These are phyloP conservation scores for Choiromyces venosus DNA, from an alignment of 495 filamentous ascomycete genomes.

Conservation along the genomic window DNA sequence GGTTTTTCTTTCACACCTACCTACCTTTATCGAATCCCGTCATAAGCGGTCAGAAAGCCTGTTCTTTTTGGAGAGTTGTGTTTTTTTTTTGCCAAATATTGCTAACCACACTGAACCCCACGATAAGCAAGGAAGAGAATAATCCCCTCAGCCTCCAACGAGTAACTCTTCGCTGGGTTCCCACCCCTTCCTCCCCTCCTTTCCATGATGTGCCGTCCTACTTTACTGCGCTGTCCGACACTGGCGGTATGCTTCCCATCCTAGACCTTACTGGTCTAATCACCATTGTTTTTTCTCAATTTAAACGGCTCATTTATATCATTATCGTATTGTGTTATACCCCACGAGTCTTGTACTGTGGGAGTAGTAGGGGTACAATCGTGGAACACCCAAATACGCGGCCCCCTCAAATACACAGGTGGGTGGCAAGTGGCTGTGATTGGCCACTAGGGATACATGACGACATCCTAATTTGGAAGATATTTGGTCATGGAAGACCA, in stretches of 20 bases:
- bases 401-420: no score
- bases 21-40: background rate
- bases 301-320: background rate
- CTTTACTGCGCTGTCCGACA: no score
- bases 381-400: no score
- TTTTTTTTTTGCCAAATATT: background rate
- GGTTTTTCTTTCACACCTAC: background rate
- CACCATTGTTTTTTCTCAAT: background rate
- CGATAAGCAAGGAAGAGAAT: background rate
- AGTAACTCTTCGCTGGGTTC: background rate
- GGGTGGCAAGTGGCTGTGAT: no score
- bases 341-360: background rate
- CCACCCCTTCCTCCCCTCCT: background rate
- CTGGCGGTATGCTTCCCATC: no score
- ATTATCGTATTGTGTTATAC: background rate
- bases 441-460: no score
- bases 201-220: background rate
- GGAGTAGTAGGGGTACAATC: no score
- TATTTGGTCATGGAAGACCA: no score
- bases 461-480: no score
- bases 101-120: background rate
- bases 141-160: background rate
- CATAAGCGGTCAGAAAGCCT: background rate
- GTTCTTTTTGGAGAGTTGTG: no score
- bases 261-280: background rate